These are phyloP conservation scores for Fraxinus baroniana DNA, from an alignment of 305 asterid genomes.

Conservation along the genomic window DNA sequence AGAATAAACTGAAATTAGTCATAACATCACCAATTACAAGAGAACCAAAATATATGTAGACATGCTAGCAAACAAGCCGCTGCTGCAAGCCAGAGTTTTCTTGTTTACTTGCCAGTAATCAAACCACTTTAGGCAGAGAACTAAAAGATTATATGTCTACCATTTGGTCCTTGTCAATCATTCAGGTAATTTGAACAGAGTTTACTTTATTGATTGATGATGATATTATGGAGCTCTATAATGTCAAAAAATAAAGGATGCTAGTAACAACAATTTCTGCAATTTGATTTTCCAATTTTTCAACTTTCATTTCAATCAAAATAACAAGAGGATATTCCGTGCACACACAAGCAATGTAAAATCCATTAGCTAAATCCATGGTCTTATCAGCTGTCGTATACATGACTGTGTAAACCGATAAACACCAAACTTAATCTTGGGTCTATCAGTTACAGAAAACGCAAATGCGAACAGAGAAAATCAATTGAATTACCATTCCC, in stretches of 20 bases:
- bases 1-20: slow-evolving; percentile 14
- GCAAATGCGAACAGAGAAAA: background rate
- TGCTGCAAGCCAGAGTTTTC: background rate
- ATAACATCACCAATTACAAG: slow-evolving; percentile 1
- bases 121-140: background rate
- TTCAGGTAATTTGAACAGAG: background rate
- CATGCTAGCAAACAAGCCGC: background rate
- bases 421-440: background rate
- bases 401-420: slow-evolving; percentile 20
- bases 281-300: background rate
- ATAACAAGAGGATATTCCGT: background rate
- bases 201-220: background rate
- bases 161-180: background rate
- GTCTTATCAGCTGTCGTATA: slow-evolving; percentile 11
- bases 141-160: background rate
- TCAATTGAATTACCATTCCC: slow-evolving; percentile 20
- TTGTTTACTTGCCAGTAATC: background rate
- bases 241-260: background rate
- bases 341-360: slow-evolving; percentile 1
- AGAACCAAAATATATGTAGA: background rate
- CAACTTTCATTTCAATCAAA: background rate
- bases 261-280: background rate
- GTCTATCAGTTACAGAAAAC: background rate
- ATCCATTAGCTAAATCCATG: slow-evolving; percentile 18
- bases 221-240: background rate